Conservation (phyloP, 257 asterid species). For the Capsicum rhomboideum region DNA sequence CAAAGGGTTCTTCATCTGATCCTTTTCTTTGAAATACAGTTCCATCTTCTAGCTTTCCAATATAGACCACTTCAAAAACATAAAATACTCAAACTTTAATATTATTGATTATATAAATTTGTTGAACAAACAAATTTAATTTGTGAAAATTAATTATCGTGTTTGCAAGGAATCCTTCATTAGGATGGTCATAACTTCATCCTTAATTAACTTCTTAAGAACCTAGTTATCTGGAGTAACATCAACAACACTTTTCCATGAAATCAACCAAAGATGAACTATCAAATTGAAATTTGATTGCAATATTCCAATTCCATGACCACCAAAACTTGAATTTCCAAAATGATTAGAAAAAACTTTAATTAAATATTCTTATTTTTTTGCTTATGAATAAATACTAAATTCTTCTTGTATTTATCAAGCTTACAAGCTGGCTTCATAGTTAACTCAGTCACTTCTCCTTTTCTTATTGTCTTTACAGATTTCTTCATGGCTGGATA, state of each 20-base stretch:
- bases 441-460: constrained; percentile 48
- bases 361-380: not conserved
- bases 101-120: not conserved
- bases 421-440: constrained; percentile 51
- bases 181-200: constrained; percentile 53
- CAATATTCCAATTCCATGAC: constrained; percentile 13
- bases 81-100: not conserved
- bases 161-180: constrained; percentile 41
- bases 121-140: not conserved
- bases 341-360: not conserved
- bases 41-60: constrained; percentile 39
- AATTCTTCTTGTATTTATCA: not conserved
- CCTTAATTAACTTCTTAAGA: constrained; percentile 38
- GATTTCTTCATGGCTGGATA: constrained; percentile 56
- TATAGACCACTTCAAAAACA: constrained; percentile 28
- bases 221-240: constrained; percentile 36
- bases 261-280: constrained; percentile 39
- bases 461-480: constrained; percentile 54
- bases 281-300: constrained; percentile 23
- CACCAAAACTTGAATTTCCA: constrained; percentile 16
- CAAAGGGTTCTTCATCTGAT: constrained; percentile 36
- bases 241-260: constrained; percentile 48
- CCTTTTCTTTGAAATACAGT: constrained; percentile 35
- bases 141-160: constrained; percentile 15
- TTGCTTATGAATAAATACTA: not conserved